These are phyloP conservation scores for Didymellaceae sp. DNA, from an alignment of 2,329 filamentous ascomycete species.

Conservation along the genomic window DNA sequence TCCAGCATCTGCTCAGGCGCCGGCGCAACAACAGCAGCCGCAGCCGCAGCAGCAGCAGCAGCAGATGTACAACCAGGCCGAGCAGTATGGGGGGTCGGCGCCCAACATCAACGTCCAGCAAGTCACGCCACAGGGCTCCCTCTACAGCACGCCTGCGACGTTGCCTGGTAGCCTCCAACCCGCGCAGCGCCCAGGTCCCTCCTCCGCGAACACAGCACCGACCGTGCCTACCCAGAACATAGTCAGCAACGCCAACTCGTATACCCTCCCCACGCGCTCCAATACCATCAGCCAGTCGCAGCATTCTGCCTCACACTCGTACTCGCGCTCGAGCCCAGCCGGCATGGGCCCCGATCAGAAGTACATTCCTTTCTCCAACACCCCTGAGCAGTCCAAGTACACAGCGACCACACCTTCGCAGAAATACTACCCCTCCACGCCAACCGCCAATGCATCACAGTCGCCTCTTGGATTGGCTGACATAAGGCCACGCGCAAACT, in stretches of 20 bases:
- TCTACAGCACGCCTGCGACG: conserved; percentile 53
- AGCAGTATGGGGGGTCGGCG: conserved; percentile 55
- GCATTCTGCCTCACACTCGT: conserved; percentile 56
- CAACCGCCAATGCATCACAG: conserved; percentile 71
- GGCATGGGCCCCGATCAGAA: conserved; percentile 64
- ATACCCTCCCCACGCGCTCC: conserved; percentile 70
- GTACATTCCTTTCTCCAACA: conserved; percentile 69
- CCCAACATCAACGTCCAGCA: conserved; percentile 68
- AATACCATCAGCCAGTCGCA: conserved; percentile 66
- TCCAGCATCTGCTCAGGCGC: conserved; percentile 38
- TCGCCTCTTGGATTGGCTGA: conserved; percentile 91
- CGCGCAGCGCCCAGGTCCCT: conserved; percentile 59
- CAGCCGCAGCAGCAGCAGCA: conserved; percentile 16
- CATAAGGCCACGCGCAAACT: conserved; percentile 86
- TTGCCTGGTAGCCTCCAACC: conserved; percentile 67
- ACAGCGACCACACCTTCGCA: conserved; percentile 52
- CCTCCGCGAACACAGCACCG: conserved; percentile 64
- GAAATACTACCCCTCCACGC: conserved; percentile 65
- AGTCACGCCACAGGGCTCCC: conserved; percentile 55
- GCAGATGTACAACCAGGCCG: conserved; percentile 56
- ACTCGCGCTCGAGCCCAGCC: conserved; percentile 85
- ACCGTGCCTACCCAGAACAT: conserved; percentile 62
- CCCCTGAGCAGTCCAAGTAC: conserved; percentile 63
- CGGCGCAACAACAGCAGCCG: conserved; percentile 16
- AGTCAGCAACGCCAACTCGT: conserved; percentile 63